A percentile compares a stretch with the other conserved stretches of the same genome.
Evolutionary conservation across 192 early-diverging fungal species (phyloP).

Genomic region (Haplosporangium gracile): DNA sequence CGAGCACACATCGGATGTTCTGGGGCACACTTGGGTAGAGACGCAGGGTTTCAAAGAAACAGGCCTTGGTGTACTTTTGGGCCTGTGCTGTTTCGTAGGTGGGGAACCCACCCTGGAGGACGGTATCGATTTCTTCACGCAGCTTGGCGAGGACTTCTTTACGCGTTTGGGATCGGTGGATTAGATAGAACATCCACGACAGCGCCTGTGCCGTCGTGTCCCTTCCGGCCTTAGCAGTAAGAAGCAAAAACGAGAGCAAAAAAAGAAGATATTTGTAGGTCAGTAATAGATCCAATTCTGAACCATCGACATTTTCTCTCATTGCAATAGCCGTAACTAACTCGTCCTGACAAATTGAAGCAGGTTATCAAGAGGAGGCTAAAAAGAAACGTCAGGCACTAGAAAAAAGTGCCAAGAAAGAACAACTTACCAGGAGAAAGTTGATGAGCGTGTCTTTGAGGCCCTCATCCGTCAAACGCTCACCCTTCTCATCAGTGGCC

Average conservation of each 20-base stretch:
- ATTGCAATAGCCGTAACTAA: background rate
- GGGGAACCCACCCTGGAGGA: constrained; percentile 26
- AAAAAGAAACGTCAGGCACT: background rate
- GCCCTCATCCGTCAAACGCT: constrained; percentile 38
- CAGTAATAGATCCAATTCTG: background rate
- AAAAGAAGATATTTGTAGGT: background rate
- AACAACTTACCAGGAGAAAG: constrained; percentile 30
- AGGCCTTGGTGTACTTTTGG: constrained; percentile 46
- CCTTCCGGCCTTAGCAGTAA: constrained; percentile 54
- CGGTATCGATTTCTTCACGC: constrained; percentile 39
- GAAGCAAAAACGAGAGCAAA: background rate
- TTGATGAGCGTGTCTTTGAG: constrained; percentile 62
- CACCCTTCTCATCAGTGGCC: constrained; percentile 47
- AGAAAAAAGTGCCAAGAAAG: background rate
- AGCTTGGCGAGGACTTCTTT: constrained; percentile 47
- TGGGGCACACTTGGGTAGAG: constrained; percentile 77
- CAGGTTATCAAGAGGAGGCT: background rate
- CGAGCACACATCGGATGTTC: constrained; percentile 64
- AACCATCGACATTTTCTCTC: background rate
- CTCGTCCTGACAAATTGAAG: background rate
- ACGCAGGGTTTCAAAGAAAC: constrained; percentile 73
- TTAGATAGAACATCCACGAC: constrained; percentile 66
- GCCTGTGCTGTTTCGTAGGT: constrained; percentile 38
- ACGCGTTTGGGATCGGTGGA: constrained; percentile 51
- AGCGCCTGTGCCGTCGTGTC: constrained; percentile 72